Percentiles rank a stretch among this genome's conserved stretches.
Conservation (phyloP, 768 basidiomycete genomes). For the Clavaria fumosa region DNA sequence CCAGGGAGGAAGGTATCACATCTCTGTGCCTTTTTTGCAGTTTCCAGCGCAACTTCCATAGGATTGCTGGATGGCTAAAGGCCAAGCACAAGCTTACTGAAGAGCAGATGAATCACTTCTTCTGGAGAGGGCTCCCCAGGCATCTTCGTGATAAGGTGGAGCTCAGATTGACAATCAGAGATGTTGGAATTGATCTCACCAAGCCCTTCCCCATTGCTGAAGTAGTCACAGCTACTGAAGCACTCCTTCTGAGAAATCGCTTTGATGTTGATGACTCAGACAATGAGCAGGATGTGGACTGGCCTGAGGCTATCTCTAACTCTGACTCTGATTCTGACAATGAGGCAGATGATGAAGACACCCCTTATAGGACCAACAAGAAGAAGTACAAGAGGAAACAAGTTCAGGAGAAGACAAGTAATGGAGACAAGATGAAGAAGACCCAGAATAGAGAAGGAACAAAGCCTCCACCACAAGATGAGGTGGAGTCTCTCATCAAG, state of each 20-base stretch:
- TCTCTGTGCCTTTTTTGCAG: conserved; percentile 6
- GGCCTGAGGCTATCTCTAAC: too few species aligned
- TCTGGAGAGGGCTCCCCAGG: conserved; percentile 8
- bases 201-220: conserved; percentile 2
- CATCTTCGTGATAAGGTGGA: background rate
- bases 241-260: conserved; percentile 5
- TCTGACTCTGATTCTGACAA: background rate
- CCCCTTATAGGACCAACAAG: too few species aligned
- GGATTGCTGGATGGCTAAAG: conserved; percentile 8
- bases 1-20: background rate
- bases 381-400: conserved; percentile 3
- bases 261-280: conserved; percentile 7
- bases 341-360: background rate
- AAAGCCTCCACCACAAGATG: conserved; percentile 1
- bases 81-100: conserved; percentile 7
- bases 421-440: background rate
- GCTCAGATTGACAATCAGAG: background rate
- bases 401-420: background rate
- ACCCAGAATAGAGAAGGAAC: background rate
- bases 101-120: conserved; percentile 5
- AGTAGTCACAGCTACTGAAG: background rate
- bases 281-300: too few species aligned
- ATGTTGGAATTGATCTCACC: background rate
- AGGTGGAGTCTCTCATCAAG: conserved; percentile 4
- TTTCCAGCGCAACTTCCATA: conserved; percentile 5